Evolutionary conservation across 441 rosid species (phyloP).

Genomic region (Viola pubescens): DNA sequence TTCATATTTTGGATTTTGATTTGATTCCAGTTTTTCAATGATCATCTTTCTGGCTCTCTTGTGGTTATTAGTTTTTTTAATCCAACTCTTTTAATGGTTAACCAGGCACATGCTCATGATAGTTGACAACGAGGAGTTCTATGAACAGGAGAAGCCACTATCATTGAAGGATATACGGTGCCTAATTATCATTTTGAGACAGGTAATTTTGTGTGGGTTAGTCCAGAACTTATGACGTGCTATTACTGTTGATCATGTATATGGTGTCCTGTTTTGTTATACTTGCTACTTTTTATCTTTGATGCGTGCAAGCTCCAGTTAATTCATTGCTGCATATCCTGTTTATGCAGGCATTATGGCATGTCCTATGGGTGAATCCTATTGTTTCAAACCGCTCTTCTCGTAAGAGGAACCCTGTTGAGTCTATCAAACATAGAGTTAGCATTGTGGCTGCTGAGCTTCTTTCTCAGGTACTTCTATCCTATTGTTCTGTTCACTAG

Average conservation of each 20-base stretch:
- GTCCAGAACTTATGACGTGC: not conserved
- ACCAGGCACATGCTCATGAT: constrained; percentile 96
- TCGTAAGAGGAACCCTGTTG: constrained; percentile 46
- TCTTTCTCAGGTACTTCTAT: constrained; percentile 74
- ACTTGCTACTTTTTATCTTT: not conserved
- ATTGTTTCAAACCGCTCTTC: constrained; percentile 26
- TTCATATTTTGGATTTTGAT: not conserved
- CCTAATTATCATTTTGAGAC: constrained; percentile 77
- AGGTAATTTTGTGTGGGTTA: constrained; percentile 39
- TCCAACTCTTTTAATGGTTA: constrained; percentile 21
- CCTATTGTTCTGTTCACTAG: not conserved
- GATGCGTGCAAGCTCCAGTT: too few species aligned
- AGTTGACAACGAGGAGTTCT: constrained; percentile 95
- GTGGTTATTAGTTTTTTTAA: not conserved
- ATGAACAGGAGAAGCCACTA: constrained; percentile 89
- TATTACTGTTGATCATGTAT: not conserved
- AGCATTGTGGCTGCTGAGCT: constrained; percentile 75
- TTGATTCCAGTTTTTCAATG: not conserved
- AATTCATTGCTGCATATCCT: not conserved
- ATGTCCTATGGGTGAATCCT: constrained; percentile 82
- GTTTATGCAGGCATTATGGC: constrained; percentile 84
- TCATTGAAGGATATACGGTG: constrained; percentile 70
- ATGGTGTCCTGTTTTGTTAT: not conserved
- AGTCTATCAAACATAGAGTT: constrained; percentile 64
- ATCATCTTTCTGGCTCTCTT: not conserved